Base-by-base conservation (phyloP, 306 rosid genomes). In the Corylus americana region DNA sequence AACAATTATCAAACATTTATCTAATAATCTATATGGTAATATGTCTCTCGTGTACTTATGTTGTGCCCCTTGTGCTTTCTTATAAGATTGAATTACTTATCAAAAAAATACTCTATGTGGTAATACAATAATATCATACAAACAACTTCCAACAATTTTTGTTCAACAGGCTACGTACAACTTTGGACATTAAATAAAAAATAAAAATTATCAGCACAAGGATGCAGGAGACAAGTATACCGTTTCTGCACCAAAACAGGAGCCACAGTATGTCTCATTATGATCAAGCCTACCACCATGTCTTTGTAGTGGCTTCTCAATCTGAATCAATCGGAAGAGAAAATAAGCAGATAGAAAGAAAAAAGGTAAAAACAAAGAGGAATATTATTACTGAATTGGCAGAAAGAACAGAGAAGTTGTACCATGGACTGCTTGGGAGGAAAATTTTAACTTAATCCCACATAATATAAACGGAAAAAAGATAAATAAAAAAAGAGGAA, bases 211-310 rank as follows among this genome's bases (percentile, higher is more conserved):
- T 71, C 4, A 57, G 61, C 63, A 78, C 13, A 64, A 44, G 18
- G 29, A 17, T 7, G 25, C 75, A 55, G 79, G 8, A 74, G 22
- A 29, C 73, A 84, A 16, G 77, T 91, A 81, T 91, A 93, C 99
- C 85, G 75, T 54, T 90, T 96, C 99, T 76, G 98, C 94, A 80
- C 98, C 99, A 79, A 42, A 93, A 81, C 99, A 96, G 68, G 99
- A 96, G 45, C 99, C 99, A 69, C 99, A 96, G 78, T 96, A 96
- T 31, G 99, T 96, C 90, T 96, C 99, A 25, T 96, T 96, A 76
- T 91, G 99, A 88, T 96, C 98, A 44, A 96, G 98, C 86, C 99
- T 90, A 77, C 99, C 98, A 88, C 99, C 99, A 77, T 96, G 99
- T 77, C 74, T 89, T 88, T 93, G 99, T 79, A 93, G 86, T 59